Evolutionary conservation across 345 rosid species (phyloP).

Genomic region (Alliaria petiolata): DNA sequence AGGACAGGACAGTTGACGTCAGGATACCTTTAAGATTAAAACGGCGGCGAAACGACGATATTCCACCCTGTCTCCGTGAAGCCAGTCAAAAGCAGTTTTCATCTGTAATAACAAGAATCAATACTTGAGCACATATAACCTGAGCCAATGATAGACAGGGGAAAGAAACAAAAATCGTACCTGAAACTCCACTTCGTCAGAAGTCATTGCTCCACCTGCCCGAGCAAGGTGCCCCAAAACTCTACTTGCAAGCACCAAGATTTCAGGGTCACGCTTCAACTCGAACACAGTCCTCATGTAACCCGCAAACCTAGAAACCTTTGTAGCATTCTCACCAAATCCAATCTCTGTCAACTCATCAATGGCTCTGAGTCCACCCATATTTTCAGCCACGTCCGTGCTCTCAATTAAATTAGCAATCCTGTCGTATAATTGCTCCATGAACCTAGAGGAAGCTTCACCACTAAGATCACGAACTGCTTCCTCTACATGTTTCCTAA

Average conservation of each 20-base stretch:
- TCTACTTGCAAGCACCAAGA: constrained; percentile 82
- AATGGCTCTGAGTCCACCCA: constrained; percentile 89
- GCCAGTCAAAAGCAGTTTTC: constrained; percentile 88
- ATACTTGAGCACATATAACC: not conserved
- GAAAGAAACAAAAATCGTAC: constrained; percentile 33
- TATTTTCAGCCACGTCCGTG: constrained; percentile 73
- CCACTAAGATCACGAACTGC: constrained; percentile 82
- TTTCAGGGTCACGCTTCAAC: constrained; percentile 77
- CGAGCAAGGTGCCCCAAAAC: constrained; percentile 97
- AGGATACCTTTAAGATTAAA: constrained; percentile 74
- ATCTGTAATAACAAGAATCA: constrained; percentile 45
- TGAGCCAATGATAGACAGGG: not conserved
- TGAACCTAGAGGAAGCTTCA: constrained; percentile 82
- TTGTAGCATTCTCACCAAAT: constrained; percentile 94
- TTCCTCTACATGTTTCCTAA: constrained; percentile 85
- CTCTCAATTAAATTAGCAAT: constrained; percentile 67
- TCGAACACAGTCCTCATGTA: constrained; percentile 78
- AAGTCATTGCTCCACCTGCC: constrained; percentile 99
- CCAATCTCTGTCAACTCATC: constrained; percentile 91
- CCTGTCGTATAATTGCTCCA: constrained; percentile 83
- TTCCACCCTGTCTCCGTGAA: constrained; percentile 82
- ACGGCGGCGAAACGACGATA: constrained; percentile 90
- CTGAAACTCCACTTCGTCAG: constrained; percentile 98
- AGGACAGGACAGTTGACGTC: not conserved
- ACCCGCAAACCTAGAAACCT: constrained; percentile 80